These are phyloP conservation scores for Hygrophorus pudorinus DNA, from an alignment of 768 basidiomycete species.

Conservation along the genomic window DNA sequence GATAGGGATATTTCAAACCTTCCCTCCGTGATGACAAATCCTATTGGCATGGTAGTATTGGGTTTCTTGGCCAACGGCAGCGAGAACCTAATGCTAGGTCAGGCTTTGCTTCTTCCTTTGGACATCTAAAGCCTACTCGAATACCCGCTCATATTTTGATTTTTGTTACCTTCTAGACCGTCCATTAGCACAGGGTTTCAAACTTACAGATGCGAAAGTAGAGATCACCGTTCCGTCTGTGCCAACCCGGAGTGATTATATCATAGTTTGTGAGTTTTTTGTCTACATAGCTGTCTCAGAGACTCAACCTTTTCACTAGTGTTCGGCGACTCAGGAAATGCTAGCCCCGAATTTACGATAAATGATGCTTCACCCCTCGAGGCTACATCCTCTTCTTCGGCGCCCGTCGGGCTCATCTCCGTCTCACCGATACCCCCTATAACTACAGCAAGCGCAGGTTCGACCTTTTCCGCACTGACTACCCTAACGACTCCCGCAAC, in stretches of 20 bases:
- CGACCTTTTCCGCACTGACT: slow-evolving; percentile 8
- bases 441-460: too few species aligned
- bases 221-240: slow-evolving; percentile 44
- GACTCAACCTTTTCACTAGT: slow-evolving; percentile 27
- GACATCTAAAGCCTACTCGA: too few species aligned
- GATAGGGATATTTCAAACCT: slow-evolving; percentile 41
- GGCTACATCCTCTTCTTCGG: too few species aligned
- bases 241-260: slow-evolving; percentile 35
- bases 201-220: slow-evolving; percentile 38
- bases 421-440: too few species aligned
- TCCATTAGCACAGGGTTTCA: slow-evolving; percentile 49
- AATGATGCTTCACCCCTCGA: slow-evolving; percentile 37
- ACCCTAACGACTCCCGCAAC: not conserved
- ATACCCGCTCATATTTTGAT: not conserved
- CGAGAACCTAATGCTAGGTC: slow-evolving; percentile 46
- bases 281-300: not conserved
- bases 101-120: slow-evolving; percentile 11
- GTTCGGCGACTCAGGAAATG: slow-evolving; percentile 60
- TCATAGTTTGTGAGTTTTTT: slow-evolving; percentile 49
- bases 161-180: slow-evolving; percentile 26
- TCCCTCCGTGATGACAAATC: slow-evolving; percentile 38
- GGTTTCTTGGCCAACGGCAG: slow-evolving; percentile 36
- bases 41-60: slow-evolving; percentile 40
- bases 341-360: slow-evolving; percentile 52
- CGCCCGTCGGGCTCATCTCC: too few species aligned